phyloP scores from a whole-genome alignment of 352 stramenopile species.

The Pythium rhizo-oryzae region DNA sequence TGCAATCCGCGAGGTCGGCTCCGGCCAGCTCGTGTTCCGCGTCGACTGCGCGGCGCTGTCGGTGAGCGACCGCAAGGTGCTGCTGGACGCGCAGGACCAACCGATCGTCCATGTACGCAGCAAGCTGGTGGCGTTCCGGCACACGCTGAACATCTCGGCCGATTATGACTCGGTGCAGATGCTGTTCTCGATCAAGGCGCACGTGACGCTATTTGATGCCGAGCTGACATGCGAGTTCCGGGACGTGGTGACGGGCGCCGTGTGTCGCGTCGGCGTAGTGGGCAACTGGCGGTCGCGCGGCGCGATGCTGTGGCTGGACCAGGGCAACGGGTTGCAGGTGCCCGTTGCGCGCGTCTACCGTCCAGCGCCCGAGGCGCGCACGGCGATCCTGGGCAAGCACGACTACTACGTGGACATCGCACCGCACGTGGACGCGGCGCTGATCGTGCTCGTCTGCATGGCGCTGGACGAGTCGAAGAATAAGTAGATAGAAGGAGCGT shows the following conservation, averaged over 20 bases:
- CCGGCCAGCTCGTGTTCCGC: conserved; percentile 19
- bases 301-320: conserved; percentile 33
- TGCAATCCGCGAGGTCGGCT: conserved; percentile 27
- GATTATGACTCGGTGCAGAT: conserved; percentile 2
- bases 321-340: conserved; percentile 12
- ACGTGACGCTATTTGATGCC: conserved; percentile 14
- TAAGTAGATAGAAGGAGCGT: no score
- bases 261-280: conserved; percentile 21
- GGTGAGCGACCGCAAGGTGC: no score
- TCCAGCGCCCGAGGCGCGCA: no score
- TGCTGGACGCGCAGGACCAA: conserved; percentile 12
- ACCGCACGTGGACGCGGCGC: no score
- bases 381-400: no score
- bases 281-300: conserved; percentile 30
- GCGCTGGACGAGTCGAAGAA: conserved; percentile 30
- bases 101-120: conserved; percentile 29
- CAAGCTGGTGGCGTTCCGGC: conserved; percentile 18
- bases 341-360: conserved; percentile 31
- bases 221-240: conserved; percentile 18
- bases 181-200: conserved; percentile 27
- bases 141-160: conserved; percentile 22
- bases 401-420: no score
- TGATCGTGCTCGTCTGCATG: conserved; percentile 33
- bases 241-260: no score
- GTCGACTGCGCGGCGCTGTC: conserved; percentile 26